Conservation (phyloP, 371 early-diverging fungal genomes). For the Amoeboaphelidium protococcarum region DNA sequence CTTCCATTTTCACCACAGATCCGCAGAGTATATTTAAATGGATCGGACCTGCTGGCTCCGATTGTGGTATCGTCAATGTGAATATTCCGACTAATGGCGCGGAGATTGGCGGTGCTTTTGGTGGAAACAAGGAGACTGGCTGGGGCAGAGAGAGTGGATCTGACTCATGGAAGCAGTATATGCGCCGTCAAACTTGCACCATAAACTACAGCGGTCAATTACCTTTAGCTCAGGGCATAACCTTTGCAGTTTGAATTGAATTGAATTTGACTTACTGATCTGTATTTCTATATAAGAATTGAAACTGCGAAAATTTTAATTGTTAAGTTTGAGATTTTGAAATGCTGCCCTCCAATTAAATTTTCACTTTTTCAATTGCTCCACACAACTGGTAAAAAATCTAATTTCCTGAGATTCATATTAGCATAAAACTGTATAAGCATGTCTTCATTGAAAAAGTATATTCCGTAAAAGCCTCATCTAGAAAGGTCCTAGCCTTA, state of each 20-base stretch:
- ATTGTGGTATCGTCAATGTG: conserved; percentile 90
- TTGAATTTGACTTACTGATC: not conserved
- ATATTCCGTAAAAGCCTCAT: no score
- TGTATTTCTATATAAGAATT: not conserved
- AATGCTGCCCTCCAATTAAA: no score
- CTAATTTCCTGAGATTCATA: no score
- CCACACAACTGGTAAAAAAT: no score
- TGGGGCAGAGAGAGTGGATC: conserved; percentile 78
- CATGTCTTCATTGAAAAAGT: no score
- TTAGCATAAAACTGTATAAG: no score
- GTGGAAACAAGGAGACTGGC: conserved; percentile 92
- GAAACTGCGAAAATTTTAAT: not conserved
- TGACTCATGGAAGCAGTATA: conserved; percentile 86
- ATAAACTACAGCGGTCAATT: conserved; percentile 71
- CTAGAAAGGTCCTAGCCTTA: no score
- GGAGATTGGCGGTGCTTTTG: conserved; percentile 93
- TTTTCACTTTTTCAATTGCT: no score
- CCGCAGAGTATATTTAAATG: conserved; percentile 67
- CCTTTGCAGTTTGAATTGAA: conserved; percentile 29
- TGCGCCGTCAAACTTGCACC: conserved; percentile 38
- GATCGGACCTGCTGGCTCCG: conserved; percentile 76
- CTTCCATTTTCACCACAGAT: conserved; percentile 57
- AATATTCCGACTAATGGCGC: conserved; percentile 94
- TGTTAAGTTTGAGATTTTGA: no score
- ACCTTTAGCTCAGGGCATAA: conserved; percentile 92